Conservation (phyloP, 495 filamentous ascomycete genomes). For the Penicillium tannophilum region DNA sequence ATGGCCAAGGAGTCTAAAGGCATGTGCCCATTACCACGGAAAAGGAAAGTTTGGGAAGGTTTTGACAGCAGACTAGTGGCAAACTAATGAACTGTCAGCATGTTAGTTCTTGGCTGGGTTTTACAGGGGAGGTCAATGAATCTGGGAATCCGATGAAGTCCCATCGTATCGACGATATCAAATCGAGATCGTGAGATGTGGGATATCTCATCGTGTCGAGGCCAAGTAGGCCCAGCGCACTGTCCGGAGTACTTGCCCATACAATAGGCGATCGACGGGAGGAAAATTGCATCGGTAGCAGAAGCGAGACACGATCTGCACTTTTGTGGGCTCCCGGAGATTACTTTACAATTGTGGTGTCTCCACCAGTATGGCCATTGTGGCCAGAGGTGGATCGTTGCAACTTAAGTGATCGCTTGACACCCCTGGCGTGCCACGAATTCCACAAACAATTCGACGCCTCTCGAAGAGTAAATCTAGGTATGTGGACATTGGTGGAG, state of each 20-base stretch:
- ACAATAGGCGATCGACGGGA: background rate
- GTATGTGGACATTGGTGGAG: background rate
- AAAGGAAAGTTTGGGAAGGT: background rate
- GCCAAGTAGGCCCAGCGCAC: background rate
- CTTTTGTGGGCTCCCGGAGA: background rate
- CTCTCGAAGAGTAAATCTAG: background rate
- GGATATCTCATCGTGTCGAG: background rate
- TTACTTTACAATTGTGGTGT: background rate
- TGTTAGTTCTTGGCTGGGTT: background rate
- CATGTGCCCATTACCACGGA: background rate
- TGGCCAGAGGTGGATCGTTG: background rate
- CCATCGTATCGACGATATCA: background rate
- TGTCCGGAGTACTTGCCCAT: background rate
- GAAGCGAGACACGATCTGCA: background rate
- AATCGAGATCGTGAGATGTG: background rate
- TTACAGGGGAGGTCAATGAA: background rate
- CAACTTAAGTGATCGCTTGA: background rate
- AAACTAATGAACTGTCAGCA: conserved; percentile 1
- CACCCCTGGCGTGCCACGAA: background rate
- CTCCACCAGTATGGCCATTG: background rate
- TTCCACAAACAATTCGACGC: background rate
- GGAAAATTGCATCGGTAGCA: background rate
- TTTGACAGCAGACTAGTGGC: background rate
- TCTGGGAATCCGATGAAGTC: background rate
- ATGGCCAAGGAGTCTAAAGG: background rate